phyloP scores from a whole-genome alignment of 352 stramenopile genomes.

The Globisporangium barbulae region DNA sequence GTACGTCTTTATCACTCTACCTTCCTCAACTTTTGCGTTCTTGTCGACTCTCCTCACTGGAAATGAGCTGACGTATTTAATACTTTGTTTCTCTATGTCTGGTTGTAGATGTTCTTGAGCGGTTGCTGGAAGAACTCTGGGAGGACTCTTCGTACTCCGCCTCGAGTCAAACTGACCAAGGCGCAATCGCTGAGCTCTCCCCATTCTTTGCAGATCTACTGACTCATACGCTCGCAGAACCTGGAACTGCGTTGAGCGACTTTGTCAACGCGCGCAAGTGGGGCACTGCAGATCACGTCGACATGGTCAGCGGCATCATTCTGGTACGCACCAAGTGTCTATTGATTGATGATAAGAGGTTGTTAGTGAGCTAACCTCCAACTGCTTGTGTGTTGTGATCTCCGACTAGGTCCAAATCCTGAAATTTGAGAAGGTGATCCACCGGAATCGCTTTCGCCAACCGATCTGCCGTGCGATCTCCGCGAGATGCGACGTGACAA shows the following conservation, averaged over 20 bases:
- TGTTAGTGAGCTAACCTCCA: neutral
- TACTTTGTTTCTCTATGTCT: neutral
- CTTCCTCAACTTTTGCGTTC: neutral
- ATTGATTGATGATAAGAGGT: neutral
- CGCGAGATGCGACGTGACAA: conserved; percentile 10
- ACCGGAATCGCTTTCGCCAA: conserved; percentile 52
- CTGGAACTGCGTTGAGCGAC: conserved; percentile 12
- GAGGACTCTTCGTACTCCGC: conserved; percentile 4
- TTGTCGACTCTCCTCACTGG: neutral
- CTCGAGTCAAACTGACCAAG: neutral
- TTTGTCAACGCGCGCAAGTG: conserved; percentile 21
- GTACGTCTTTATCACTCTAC: neutral
- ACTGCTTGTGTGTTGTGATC: neutral
- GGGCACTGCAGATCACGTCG: conserved; percentile 21
- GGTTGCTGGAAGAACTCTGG: conserved; percentile 34
- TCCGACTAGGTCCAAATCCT: conserved; percentile 30
- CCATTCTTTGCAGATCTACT: conserved; percentile 17
- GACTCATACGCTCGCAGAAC: neutral
- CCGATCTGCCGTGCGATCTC: conserved; percentile 31
- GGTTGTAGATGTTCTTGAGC: conserved; percentile 29
- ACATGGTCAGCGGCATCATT: conserved; percentile 44
- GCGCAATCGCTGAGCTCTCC: conserved; percentile 33
- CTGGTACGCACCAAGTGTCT: conserved; percentile 24
- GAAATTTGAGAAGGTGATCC: conserved; percentile 61
- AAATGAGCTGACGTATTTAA: neutral